Base-by-base conservation (phyloP, 805 yeast genomes). In the Hanseniaspora thailandica region DNA sequence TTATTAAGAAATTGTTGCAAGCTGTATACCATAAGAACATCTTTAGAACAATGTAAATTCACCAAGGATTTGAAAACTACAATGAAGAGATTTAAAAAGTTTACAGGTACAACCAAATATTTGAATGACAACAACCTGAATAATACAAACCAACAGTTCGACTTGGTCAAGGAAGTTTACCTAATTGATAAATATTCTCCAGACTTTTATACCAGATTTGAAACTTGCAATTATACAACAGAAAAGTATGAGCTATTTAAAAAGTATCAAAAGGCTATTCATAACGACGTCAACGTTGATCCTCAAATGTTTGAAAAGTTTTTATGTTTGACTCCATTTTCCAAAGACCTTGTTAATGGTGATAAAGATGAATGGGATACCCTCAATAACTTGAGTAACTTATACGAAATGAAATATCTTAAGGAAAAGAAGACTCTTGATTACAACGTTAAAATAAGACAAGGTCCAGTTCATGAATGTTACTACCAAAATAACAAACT, bases 381-480 rank as follows among this genome's bases (percentile, higher is more conserved):
- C 34, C 47, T 62, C 19, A 65, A 62, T 41, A 63, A 63, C 46
- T 78, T 80, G 80, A 60, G 60, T 2, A 47, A 56, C 3, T 56
- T 57, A 17, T 57, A 38, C 22, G 41, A 26, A 20, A 36, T 9
- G 12, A 31, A 28, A 28, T 36, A 36, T 8, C 40, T 36, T 10
- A 19, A 19, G 7, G 22, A 43, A 17, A 23, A 43, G 12, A 43
- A 43, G 1, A 30, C 39, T 1, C 31, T 45, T 1, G 56, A 54
- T 13, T 52, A 47, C 39, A 57, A 72, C 39, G 26, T 25, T 28
- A 48, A 71, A 3, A 52, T 47, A 12, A 44, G 63, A 47, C 57
- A 66, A 7, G 95, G 90, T 2, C 85, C 87, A 1, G 73, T 76
- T 2, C 97, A 88, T 64, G 94, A 86, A 61, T 76, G 86, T 62